Base-by-base conservation (phyloP, 441 rosid species). In the Pelargonium myrrhifolium region DNA sequence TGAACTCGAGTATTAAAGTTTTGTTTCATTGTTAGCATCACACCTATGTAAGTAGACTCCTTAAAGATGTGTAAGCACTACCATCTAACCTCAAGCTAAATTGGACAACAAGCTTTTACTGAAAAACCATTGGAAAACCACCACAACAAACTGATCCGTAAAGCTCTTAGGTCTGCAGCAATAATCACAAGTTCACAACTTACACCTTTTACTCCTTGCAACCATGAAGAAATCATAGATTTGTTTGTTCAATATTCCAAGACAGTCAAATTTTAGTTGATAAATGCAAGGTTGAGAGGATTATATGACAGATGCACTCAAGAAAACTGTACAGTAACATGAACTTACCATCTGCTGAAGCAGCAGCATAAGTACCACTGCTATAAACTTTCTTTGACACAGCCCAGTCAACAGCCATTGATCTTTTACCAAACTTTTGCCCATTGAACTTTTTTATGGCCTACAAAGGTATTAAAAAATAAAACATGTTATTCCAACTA, bases 321-420 rank as follows among this genome's bases (percentile, higher is more conserved):
- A 6, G 40, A 59, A 59, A 59, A 59, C 17, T 11, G 15, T 3
- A 22, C 37, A 8, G 63, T 4, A 22, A 59, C 15, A 24, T 59
- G 37, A 35, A 24, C 63, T 71, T 84, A 91, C 97, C 96, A 79
- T 87, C 88, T 62, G 69, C 82, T 64, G 86, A 71, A 65, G 79
- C 81, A 74, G 76, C 72, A n/a, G 81, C 77, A 77, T 70, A 81
- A 71, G 81, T 74, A 35, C 88, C 74, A 42, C 72, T 84, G 65
- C 73, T 76, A 73, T 91, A 91, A 18, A 89, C 65, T 72, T 91
- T 93, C 82, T 91, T 93, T 11, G 94, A 85, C 75, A 93, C 89
- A 69, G 96, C 99, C 99, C 97, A 93, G 76, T 93, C 97, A 71
- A 93, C 96, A 65, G 97, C 96, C 74, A 93, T 86, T 40, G 96